These are phyloP conservation scores for Russula abietina DNA, from an alignment of 768 basidiomycete species.

Conservation along the genomic window DNA sequence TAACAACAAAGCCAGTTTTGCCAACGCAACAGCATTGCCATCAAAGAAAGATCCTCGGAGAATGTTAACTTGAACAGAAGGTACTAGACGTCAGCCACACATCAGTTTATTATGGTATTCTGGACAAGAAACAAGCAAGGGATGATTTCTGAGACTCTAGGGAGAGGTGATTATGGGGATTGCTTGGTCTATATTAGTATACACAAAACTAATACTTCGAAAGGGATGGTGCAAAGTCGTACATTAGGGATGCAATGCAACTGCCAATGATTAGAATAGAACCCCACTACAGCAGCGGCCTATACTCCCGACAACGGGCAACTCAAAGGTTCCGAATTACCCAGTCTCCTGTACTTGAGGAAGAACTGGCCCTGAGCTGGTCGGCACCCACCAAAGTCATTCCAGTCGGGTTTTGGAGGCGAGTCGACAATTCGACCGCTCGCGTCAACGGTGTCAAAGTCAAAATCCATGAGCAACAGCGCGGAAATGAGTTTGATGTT, in stretches of 20 bases:
- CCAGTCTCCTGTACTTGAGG: constrained; percentile 38
- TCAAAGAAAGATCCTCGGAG: neutral
- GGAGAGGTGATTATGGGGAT: neutral
- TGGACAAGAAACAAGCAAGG: neutral
- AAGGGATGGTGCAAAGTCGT: neutral
- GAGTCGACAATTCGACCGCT: constrained; percentile 40
- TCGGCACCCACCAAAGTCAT: constrained; percentile 64
- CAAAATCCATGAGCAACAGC: constrained; percentile 60
- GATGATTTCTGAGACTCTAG: neutral
- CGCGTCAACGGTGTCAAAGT: constrained; percentile 51
- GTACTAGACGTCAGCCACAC: too few relatives aligned
- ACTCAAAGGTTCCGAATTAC: neutral
- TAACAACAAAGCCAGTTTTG: neutral
- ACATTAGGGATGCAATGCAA: neutral
- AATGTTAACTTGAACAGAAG: neutral
- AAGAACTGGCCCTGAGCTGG: constrained; percentile 51
- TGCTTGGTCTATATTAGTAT: neutral
- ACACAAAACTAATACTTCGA: neutral
- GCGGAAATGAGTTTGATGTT: constrained; percentile 67
- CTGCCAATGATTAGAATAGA: neutral
- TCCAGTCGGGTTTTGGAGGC: constrained; percentile 68
- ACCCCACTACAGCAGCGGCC: constrained; percentile 3
- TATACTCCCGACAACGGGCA: neutral
- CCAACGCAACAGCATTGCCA: neutral
- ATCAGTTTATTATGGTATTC: neutral